A percentile compares a stretch with the other conserved stretches of the same genome.
These are phyloP conservation scores for Podaxis carcinomalis DNA, from an alignment of 768 basidiomycete genomes.

Conservation along the genomic window DNA sequence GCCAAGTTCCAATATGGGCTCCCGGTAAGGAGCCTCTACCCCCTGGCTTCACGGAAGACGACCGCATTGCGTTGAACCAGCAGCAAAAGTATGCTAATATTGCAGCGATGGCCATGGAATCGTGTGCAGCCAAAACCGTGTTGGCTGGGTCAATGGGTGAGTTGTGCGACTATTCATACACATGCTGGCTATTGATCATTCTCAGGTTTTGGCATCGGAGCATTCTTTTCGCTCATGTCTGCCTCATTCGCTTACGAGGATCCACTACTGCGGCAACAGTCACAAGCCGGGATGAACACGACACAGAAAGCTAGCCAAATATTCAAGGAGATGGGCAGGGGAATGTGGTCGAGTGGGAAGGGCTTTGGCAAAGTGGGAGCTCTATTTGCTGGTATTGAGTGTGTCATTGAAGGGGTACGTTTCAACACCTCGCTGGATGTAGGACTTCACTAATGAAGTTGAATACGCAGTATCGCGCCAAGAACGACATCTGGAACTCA, in stretches of 20 bases:
- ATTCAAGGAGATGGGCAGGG: constrained; percentile 91
- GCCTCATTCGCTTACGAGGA: constrained; percentile 95
- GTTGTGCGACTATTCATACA: constrained; percentile 21
- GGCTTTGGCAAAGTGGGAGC: constrained; percentile 94
- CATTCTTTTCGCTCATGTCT: constrained; percentile 96
- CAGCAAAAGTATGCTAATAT: constrained; percentile 75
- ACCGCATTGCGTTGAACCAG: constrained; percentile 60
- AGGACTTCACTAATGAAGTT: neutral
- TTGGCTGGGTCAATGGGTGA: constrained; percentile 81
- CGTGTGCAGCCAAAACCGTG: constrained; percentile 78
- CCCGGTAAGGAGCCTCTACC: constrained; percentile 88
- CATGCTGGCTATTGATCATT: constrained; percentile 4
- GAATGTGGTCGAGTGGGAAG: constrained; percentile 87
- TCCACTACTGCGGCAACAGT: constrained; percentile 69
- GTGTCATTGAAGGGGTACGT: constrained; percentile 90
- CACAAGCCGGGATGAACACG: constrained; percentile 50
- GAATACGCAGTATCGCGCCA: constrained; percentile 78
- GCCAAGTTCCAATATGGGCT: constrained; percentile 71
- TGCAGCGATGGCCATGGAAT: constrained; percentile 74
- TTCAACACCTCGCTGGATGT: neutral
- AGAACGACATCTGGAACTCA: constrained; percentile 92
- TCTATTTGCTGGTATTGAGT: constrained; percentile 92
- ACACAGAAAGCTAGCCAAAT: constrained; percentile 80
- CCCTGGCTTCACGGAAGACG: constrained; percentile 77
- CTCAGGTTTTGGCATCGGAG: constrained; percentile 86